phyloP scores from a whole-genome alignment of 2,329 filamentous ascomycete species.

The Arthrinium puccinioides region DNA sequence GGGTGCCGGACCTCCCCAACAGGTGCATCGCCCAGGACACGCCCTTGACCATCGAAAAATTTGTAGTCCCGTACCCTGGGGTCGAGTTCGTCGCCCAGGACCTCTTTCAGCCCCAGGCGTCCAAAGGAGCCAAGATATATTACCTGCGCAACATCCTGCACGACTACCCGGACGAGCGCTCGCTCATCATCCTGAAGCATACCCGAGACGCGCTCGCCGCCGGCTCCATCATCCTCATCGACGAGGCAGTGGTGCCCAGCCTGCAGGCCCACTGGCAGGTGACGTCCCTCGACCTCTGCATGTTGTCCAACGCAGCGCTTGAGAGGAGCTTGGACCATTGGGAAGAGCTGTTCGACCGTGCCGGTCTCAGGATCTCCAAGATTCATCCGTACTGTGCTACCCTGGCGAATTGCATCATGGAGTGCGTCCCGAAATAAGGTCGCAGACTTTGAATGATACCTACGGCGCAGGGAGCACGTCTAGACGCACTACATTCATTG shows the following conservation, averaged over 20 bases:
- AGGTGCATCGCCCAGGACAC: background rate
- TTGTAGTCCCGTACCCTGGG: background rate
- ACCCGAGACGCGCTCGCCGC: constrained; percentile 17
- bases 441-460: no score
- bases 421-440: no score
- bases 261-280: background rate
- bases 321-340: background rate
- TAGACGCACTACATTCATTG: no score
- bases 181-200: constrained; percentile 22
- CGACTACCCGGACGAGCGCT: constrained; percentile 27
- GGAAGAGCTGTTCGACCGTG: background rate
- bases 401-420: no score
- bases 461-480: no score
- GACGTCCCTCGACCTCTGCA: background rate
- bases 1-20: background rate
- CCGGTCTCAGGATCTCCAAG: no score
- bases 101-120: background rate
- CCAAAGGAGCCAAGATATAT: constrained; percentile 20
- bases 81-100: constrained; percentile 1
- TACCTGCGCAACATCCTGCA: constrained; percentile 29
- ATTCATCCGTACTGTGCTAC: no score
- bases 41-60: background rate
- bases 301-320: background rate
- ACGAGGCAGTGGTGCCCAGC: constrained; percentile 27
- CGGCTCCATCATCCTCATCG: constrained; percentile 17